Evolutionary conservation across 2,329 filamentous ascomycete species (phyloP).

Genomic region (Sclerotinia trifoliorum): DNA sequence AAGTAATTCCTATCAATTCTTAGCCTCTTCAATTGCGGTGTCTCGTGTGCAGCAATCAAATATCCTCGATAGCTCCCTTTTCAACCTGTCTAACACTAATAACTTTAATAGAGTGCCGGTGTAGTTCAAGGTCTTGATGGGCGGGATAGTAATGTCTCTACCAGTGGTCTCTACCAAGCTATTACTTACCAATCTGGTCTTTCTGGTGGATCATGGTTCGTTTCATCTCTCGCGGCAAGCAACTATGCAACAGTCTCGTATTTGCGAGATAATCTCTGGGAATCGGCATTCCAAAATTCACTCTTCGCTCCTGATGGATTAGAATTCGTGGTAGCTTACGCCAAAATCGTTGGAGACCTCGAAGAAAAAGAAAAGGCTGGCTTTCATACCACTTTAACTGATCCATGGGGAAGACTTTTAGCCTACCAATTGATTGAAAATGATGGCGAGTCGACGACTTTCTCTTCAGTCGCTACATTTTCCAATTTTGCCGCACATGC

Average conservation of each 20-base stretch:
- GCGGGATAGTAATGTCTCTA: constrained; percentile 43
- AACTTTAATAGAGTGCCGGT: constrained; percentile 31
- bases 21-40: no score
- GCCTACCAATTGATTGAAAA: constrained; percentile 30
- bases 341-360: constrained; percentile 29
- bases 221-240: constrained; percentile 47
- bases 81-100: background rate
- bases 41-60: background rate
- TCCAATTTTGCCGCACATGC: constrained; percentile 44
- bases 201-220: constrained; percentile 49
- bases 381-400: constrained; percentile 33
- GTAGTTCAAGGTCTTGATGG: constrained; percentile 41
- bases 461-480: constrained; percentile 34
- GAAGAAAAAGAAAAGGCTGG: constrained; percentile 36
- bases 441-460: constrained; percentile 27
- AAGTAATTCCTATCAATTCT: background rate
- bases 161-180: constrained; percentile 46
- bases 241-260: constrained; percentile 47
- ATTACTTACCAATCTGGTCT: constrained; percentile 48
- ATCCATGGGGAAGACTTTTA: constrained; percentile 33
- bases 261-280: constrained; percentile 44
- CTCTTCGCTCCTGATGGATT: constrained; percentile 42
- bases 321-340: constrained; percentile 36
- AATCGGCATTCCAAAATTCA: constrained; percentile 42
- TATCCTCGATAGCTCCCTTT: background rate